Evolutionary conservation across 345 rosid genomes (phyloP).

Genomic region (thale cress (Arabidopsis thaliana)): TAIR10.1 NC_003070.9:12449001-12449500

Average conservation of each 20-base stretch:
- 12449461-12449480: constrained; percentile 76
- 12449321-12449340: constrained; percentile 88
- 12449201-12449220: constrained; percentile 52
- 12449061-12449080: too few species aligned
- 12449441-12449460: constrained; percentile 85
- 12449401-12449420: constrained; percentile 80
- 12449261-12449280: constrained; percentile 91
- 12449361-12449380: constrained; percentile 86
- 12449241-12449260: constrained; percentile 94
- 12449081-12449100: too few species aligned
- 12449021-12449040: not conserved
- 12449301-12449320: constrained; percentile 90
- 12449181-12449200: not conserved
- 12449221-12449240: constrained; percentile 90
- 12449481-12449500: constrained; percentile 55
- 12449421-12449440: constrained; percentile 99
- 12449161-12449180: too few species aligned
- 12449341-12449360: constrained; percentile 57
- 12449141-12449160: not conserved
- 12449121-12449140: too few species aligned
- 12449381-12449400: constrained; percentile 82
- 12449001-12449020: too few species aligned
- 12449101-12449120: not conserved
- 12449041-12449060: too few species aligned
- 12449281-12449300: constrained; percentile 83